These are phyloP conservation scores for Salix purpurea DNA, from an alignment of 345 rosid species.

Conservation along the genomic window DNA sequence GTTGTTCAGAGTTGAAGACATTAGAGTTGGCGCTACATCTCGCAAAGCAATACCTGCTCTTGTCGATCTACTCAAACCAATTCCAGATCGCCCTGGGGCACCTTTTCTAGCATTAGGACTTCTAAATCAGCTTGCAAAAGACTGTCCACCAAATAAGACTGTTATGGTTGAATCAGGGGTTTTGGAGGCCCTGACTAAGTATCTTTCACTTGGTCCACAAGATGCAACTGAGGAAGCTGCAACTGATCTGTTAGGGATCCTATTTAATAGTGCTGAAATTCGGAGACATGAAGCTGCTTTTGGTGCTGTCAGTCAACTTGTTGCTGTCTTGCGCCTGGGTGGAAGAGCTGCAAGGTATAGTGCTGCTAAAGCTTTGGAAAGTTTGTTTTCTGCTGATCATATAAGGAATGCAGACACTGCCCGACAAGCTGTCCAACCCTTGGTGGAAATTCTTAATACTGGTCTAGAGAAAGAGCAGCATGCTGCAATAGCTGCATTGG, in stretches of 20 bases:
- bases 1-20: conserved; percentile 97
- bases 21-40: conserved; percentile 95
- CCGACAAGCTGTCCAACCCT: conserved; percentile 96
- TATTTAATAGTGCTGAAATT: conserved; percentile 87
- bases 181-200: conserved; percentile 88
- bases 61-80: conserved; percentile 96
- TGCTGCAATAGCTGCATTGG: conserved; percentile 96
- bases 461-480: conserved; percentile 97
- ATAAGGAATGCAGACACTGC: conserved; percentile 90
- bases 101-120: conserved; percentile 85
- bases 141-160: conserved; percentile 79
- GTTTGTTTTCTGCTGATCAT: conserved; percentile 94
- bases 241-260: conserved; percentile 82
- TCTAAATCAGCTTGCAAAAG: conserved; percentile 90
- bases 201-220: conserved; percentile 96
- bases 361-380: conserved; percentile 96
- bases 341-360: conserved; percentile 96
- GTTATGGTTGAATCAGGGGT: conserved; percentile 98
- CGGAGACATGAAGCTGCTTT: conserved; percentile 94
- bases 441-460: conserved; percentile 93
- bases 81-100: conserved; percentile 99
- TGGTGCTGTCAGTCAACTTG: conserved; percentile 92
- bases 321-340: conserved; percentile 92
- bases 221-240: conserved; percentile 99
- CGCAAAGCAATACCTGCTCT: conserved; percentile 95